Conservation (phyloP, 441 rosid genomes). For the Pelargonium australe region DNA sequence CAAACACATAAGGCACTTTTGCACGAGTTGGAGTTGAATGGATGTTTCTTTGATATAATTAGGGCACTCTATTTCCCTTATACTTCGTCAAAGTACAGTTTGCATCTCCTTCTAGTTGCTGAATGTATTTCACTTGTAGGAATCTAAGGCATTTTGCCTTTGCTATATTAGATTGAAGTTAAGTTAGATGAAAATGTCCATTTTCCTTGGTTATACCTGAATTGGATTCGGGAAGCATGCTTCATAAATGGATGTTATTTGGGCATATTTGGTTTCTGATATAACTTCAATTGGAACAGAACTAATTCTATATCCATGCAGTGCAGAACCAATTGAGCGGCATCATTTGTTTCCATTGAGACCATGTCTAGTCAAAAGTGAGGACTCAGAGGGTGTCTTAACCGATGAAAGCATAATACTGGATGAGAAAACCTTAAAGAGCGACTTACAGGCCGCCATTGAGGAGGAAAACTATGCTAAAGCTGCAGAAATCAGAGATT, state of each 20-base stretch:
- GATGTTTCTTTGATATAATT: too few relatives aligned
- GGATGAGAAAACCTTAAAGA: slow-evolving; percentile 53
- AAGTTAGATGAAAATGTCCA: background rate
- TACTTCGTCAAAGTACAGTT: background rate
- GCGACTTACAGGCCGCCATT: slow-evolving; percentile 54
- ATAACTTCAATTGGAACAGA: background rate
- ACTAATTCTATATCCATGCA: slow-evolving; percentile 26
- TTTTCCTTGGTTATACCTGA: background rate
- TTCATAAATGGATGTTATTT: background rate
- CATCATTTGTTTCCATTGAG: slow-evolving; percentile 18
- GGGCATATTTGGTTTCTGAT: background rate
- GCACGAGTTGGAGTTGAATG: too few relatives aligned
- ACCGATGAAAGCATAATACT: slow-evolving; percentile 44
- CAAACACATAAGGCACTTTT: too few relatives aligned
- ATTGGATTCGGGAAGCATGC: background rate
- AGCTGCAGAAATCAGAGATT: slow-evolving; percentile 77
- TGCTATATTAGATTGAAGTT: background rate
- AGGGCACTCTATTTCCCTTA: background rate
- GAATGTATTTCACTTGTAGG: background rate
- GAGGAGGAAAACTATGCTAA: slow-evolving; percentile 68
- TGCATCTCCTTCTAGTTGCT: background rate
- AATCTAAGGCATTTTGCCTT: background rate
- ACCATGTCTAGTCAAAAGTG: slow-evolving; percentile 46
- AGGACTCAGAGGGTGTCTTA: slow-evolving; percentile 42
- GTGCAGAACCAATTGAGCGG: slow-evolving; percentile 28